Conservation (phyloP, 257 asterid species). For the Plectranthus barbatus region DNA sequence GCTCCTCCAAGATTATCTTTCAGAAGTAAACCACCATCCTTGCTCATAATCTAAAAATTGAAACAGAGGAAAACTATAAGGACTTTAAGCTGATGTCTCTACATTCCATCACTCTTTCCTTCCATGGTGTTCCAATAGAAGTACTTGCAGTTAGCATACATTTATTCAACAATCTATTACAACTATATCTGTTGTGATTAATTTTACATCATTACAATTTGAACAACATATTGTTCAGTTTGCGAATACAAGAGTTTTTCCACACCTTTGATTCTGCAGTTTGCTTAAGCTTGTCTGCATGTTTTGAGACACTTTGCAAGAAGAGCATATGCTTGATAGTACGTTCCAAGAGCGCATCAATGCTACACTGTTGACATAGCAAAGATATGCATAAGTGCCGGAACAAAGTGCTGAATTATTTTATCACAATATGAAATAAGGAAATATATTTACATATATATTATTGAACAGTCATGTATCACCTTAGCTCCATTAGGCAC, state of each 20-base stretch:
- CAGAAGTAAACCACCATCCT: slow-evolving; percentile 64
- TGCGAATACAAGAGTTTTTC: background rate
- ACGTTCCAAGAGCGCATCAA: slow-evolving; percentile 87
- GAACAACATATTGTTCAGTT: background rate
- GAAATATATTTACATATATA: background rate
- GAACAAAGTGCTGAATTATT: background rate
- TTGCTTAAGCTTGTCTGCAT: slow-evolving; percentile 85
- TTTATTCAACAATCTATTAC: background rate
- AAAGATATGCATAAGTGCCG: background rate
- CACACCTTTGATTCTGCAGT: slow-evolving; percentile 79
- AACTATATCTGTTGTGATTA: background rate
- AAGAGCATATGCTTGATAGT: slow-evolving; percentile 93
- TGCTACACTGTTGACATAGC: slow-evolving; percentile 75
- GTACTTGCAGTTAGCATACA: background rate
- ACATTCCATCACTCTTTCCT: background rate
- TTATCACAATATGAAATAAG: background rate
- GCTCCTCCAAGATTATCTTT: slow-evolving; percentile 83
- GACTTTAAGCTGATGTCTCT: background rate
- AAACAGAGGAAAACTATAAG: background rate
- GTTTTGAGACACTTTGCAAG: slow-evolving; percentile 86
- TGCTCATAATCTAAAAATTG: slow-evolving; percentile 50
- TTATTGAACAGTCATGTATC: slow-evolving; percentile 1
- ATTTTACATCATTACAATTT: background rate
- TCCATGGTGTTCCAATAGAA: background rate
- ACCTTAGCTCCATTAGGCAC: slow-evolving; percentile 96